Conservation (phyloP, 2,329 filamentous ascomycete species). For the Metarhizium sp. region DNA sequence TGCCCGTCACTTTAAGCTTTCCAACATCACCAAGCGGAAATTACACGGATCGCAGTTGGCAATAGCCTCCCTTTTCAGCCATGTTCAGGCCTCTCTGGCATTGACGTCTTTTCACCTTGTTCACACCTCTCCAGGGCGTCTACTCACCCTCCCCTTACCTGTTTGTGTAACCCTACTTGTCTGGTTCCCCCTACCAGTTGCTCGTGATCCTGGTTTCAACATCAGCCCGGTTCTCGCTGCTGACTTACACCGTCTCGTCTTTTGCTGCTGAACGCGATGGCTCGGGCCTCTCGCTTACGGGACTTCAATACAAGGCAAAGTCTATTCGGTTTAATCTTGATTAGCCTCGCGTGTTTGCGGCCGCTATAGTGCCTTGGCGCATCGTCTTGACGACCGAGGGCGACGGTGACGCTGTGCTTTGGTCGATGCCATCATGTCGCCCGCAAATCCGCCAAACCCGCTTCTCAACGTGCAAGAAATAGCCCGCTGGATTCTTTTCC, state of each 20-base stretch:
- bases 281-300: not conserved
- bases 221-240: no score
- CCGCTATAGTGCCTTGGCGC: not conserved
- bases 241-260: not conserved
- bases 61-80: not conserved
- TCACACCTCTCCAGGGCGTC: not conserved
- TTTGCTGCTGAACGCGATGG: not conserved
- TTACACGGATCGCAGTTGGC: not conserved
- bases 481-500: no score
- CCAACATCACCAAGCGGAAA: not conserved
- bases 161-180: not conserved
- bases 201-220: no score
- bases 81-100: not conserved
- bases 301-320: not conserved
- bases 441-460: not conserved
- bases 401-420: no score
- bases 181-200: no score
- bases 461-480: no score
- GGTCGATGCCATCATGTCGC: not conserved
- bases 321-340: not conserved
- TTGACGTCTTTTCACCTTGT: no score
- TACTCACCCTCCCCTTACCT: not conserved
- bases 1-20: not conserved
- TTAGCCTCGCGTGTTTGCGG: not conserved
- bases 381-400: not conserved